Conservation (phyloP, 2,329 filamentous ascomycete genomes). For the Emmonsiellopsis sp. region DNA sequence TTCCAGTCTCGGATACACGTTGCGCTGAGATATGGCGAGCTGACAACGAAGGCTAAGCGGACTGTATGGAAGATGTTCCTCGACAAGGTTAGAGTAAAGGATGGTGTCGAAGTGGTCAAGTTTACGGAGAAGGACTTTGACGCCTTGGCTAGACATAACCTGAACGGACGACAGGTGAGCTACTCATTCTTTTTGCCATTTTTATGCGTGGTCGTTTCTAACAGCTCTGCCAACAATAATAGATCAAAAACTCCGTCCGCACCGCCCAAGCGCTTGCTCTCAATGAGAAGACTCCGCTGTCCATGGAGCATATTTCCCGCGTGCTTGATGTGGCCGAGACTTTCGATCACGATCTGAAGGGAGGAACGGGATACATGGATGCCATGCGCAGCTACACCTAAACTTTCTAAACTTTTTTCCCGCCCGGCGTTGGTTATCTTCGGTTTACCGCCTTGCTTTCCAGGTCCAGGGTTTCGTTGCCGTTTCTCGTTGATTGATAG, state of each 20-base stretch:
- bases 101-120: constrained; percentile 43
- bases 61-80: constrained; percentile 80
- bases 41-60: constrained; percentile 63
- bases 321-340: constrained; percentile 77
- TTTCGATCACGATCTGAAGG: constrained; percentile 76
- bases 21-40: constrained; percentile 68
- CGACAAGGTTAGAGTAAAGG: constrained; percentile 58
- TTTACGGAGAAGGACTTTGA: constrained; percentile 57
- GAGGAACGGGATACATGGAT: constrained; percentile 69
- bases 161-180: constrained; percentile 58
- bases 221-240: constrained; percentile 14
- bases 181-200: neutral
- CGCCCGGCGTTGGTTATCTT: neutral
- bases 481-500: neutral
- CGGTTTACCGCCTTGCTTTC: neutral
- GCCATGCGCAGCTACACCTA: constrained; percentile 69
- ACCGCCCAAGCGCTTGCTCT: constrained; percentile 76
- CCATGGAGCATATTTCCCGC: constrained; percentile 70
- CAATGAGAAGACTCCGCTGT: constrained; percentile 60
- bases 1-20: constrained; percentile 86
- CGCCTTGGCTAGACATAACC: constrained; percentile 55
- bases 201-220: neutral
- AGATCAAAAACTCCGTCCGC: constrained; percentile 84
- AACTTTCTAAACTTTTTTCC: neutral
- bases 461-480: no score